Percentiles rank a stretch among this genome's conserved stretches.
Evolutionary conservation across 352 stramenopile genomes (phyloP).

Genomic region (Phytopythium aichiense): DNA sequence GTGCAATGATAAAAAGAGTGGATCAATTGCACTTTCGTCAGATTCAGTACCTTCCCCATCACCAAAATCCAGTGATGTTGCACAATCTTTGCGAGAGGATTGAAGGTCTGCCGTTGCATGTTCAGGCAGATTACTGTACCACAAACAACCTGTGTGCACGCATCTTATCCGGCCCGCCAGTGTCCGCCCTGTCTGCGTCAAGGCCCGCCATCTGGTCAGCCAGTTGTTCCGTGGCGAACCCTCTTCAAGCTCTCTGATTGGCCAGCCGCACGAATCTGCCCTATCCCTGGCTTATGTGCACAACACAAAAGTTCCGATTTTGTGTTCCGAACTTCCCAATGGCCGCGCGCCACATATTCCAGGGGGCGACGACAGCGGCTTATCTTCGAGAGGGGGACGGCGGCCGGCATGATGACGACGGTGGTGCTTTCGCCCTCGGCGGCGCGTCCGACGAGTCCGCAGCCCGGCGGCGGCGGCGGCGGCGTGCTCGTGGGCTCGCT

Average conservation of each 20-base stretch:
- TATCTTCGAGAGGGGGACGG: background rate
- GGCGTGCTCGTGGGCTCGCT: background rate
- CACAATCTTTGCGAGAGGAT: no score
- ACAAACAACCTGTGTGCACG: background rate
- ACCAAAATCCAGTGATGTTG: no score
- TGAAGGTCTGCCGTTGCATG: no score
- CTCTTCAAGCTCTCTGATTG: background rate
- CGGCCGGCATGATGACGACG: conserved; percentile 34
- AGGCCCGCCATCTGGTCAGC: background rate
- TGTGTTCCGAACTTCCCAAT: background rate
- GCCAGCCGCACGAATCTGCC: background rate
- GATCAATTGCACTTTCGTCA: no score
- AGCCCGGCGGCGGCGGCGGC: background rate
- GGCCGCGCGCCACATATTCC: conserved; percentile 3
- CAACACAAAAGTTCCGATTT: conserved; percentile 3
- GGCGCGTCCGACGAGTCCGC: conserved; percentile 17
- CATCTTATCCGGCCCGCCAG: background rate
- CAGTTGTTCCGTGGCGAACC: background rate
- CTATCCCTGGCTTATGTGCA: conserved; percentile 1
- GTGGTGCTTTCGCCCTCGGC: conserved; percentile 37
- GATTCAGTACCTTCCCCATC: no score
- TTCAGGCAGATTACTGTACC: no score
- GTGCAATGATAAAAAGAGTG: no score
- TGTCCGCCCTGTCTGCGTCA: background rate
- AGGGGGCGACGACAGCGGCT: background rate